Evolutionary conservation across 768 basidiomycete genomes (phyloP).

Genomic region (Suillus placidus): DNA sequence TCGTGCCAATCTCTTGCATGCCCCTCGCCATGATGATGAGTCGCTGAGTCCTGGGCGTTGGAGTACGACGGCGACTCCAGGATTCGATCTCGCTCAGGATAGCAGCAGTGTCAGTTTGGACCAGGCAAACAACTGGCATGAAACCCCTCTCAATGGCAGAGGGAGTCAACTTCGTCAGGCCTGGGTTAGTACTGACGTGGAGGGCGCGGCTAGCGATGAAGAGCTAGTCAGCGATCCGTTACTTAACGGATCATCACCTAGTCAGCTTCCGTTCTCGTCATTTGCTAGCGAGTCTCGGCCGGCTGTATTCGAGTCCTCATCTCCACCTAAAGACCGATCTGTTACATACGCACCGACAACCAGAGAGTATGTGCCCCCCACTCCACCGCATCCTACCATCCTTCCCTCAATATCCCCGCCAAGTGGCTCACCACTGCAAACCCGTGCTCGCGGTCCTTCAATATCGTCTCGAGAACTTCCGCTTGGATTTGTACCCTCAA

Average conservation of each 20-base stretch:
- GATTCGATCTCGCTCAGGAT: constrained; percentile 38
- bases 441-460: constrained; percentile 13
- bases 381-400: constrained; percentile 1
- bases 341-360: constrained; percentile 17
- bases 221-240: constrained; percentile 25
- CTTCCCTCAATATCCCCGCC: constrained; percentile 9
- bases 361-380: constrained; percentile 16
- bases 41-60: constrained; percentile 58
- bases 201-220: constrained; percentile 33
- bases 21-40: constrained; percentile 32
- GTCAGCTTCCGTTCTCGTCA: constrained; percentile 24
- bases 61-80: constrained; percentile 81
- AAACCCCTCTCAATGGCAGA: constrained; percentile 32
- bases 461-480: constrained; percentile 14
- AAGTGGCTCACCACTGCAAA: constrained; percentile 19
- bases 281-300: constrained; percentile 8
- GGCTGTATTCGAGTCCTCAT: constrained; percentile 18
- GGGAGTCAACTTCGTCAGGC: constrained; percentile 29
- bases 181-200: constrained; percentile 49
- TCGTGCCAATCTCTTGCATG: constrained; percentile 32
- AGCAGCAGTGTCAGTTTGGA: constrained; percentile 22
- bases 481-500: constrained; percentile 21
- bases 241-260: constrained; percentile 15
- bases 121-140: constrained; percentile 30
- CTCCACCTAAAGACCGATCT: constrained; percentile 10